Conservation (phyloP, 768 basidiomycete genomes). For the Mycena venus region DNA sequence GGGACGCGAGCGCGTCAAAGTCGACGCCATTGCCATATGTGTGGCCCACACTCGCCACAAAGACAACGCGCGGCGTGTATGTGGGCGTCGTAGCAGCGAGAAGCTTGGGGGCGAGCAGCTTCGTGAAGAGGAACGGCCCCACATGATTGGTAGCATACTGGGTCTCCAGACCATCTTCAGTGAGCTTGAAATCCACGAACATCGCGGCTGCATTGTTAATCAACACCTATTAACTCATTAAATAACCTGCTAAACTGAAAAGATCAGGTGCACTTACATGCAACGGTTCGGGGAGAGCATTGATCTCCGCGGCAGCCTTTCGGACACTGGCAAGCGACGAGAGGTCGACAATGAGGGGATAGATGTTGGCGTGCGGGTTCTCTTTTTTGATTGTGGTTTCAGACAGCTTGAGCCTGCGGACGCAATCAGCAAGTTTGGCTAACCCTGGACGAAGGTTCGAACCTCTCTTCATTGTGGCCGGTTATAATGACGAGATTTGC, state of each 20-base stretch:
- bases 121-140: constrained; percentile 19
- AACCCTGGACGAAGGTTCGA: not conserved
- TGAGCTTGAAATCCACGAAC: not conserved
- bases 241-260: no score
- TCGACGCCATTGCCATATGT: not conserved
- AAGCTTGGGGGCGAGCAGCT: constrained; percentile 2
- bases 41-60: constrained; percentile 8
- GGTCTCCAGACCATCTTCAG: not conserved
- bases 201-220: constrained; percentile 9
- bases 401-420: constrained; percentile 11
- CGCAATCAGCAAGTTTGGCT: no score
- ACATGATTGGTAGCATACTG: not conserved
- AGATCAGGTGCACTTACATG: not conserved
- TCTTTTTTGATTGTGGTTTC: constrained; percentile 5
- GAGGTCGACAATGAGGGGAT: not conserved
- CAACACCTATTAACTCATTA: no score
- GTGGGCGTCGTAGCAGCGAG: not conserved
- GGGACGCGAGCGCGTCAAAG: not conserved
- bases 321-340: constrained; percentile 4
- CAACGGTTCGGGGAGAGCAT: constrained; percentile 1
- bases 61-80: constrained; percentile 9
- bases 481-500: constrained; percentile 6
- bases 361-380: not conserved
- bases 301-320: constrained; percentile 12
- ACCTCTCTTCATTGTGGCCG: constrained; percentile 8